phyloP scores from a whole-genome alignment of 768 basidiomycete genomes.

The Suillus subaureus region DNA sequence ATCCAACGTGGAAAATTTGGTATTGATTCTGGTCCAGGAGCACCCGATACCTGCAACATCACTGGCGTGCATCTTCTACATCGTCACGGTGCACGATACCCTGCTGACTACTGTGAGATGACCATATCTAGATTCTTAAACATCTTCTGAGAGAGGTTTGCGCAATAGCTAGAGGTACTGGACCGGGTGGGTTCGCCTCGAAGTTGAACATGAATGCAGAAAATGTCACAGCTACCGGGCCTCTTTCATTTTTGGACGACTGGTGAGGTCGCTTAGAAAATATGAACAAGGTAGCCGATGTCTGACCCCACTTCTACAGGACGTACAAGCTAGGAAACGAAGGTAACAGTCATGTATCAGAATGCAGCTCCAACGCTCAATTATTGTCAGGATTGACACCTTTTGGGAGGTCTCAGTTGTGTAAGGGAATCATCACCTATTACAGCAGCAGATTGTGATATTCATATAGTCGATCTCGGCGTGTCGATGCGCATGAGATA shows the following conservation, averaged over 20 bases:
- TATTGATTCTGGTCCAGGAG: constrained; percentile 64
- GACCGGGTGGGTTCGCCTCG: constrained; percentile 53
- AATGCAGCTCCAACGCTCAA: constrained; percentile 15
- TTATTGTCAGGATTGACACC: constrained; percentile 64
- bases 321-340: constrained; percentile 86
- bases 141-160: constrained; percentile 18
- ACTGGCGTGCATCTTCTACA: constrained; percentile 78
- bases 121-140: constrained; percentile 16
- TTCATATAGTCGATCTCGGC: constrained; percentile 38
- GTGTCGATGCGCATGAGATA: constrained; percentile 47
- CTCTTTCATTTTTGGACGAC: constrained; percentile 71
- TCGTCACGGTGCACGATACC: constrained; percentile 71
- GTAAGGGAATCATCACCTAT: constrained; percentile 38
- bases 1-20: constrained; percentile 63
- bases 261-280: constrained; percentile 50
- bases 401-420: constrained; percentile 82
- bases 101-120: constrained; percentile 31
- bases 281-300: not conserved
- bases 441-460: constrained; percentile 1
- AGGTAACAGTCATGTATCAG: constrained; percentile 37
- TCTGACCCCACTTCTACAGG: constrained; percentile 41
- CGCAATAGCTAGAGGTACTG: constrained; percentile 21
- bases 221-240: constrained; percentile 59
- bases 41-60: constrained; percentile 67
- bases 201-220: constrained; percentile 51